Percentiles rank a stretch among this genome's conserved stretches.
Conservation (phyloP, 768 basidiomycete species). For the Phanerodontia chrysosporium region DNA sequence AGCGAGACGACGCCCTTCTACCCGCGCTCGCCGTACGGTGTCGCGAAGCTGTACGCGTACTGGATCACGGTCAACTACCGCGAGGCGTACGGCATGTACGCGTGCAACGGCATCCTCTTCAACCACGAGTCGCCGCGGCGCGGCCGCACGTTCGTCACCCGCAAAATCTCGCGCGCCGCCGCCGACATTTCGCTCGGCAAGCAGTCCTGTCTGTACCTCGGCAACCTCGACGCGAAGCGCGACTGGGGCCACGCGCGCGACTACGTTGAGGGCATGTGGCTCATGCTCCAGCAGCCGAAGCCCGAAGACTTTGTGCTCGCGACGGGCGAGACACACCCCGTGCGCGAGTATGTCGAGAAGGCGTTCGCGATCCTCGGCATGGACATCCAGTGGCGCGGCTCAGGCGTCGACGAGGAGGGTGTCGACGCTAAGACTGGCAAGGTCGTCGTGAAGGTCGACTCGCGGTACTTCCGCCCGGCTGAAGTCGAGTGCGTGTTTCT, state of each 20-base stretch:
- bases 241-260: constrained; percentile 97
- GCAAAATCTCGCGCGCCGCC: constrained; percentile 89
- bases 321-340: constrained; percentile 93
- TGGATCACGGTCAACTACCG: constrained; percentile 92
- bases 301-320: constrained; percentile 93
- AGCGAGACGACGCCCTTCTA: constrained; percentile 97
- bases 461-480: constrained; percentile 89
- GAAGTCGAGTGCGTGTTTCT: constrained; percentile 79
- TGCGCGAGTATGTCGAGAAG: constrained; percentile 90
- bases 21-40: constrained; percentile 95
- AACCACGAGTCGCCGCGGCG: constrained; percentile 96
- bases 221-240: constrained; percentile 91
- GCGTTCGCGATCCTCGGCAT: constrained; percentile 70
- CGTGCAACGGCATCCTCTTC: constrained; percentile 96
- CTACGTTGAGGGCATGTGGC: constrained; percentile 98
- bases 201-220: constrained; percentile 87
- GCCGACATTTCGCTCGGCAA: constrained; percentile 91
- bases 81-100: constrained; percentile 95
- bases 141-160: constrained; percentile 92
- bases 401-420: constrained; percentile 74
- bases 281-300: constrained; percentile 82
- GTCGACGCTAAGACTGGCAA: constrained; percentile 64
- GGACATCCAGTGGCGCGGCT: constrained; percentile 75
- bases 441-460: constrained; percentile 79
- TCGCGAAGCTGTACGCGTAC: constrained; percentile 89